Conservation (phyloP, 148 eudicot species). For the Euryodendron excelsum region DNA sequence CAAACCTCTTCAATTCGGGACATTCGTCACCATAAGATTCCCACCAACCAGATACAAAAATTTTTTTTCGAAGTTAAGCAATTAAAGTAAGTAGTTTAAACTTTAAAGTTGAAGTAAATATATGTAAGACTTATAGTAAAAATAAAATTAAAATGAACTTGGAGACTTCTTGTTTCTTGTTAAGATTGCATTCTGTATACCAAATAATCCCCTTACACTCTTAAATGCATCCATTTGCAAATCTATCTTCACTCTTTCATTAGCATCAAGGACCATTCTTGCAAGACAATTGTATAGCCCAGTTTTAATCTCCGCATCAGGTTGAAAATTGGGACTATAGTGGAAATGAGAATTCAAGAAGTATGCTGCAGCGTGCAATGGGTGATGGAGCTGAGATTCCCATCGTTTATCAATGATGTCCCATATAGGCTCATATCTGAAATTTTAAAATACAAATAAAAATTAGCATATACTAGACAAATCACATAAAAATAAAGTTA, state of each 20-base stretch:
- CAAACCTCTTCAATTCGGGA: neutral
- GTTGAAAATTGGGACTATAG: neutral
- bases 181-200: neutral
- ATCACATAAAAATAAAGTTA: no score
- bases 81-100: no score
- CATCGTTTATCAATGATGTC: slow-evolving; percentile 7
- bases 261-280: neutral
- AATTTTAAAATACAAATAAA: neutral
- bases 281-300: neutral
- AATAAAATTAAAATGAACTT: no score
- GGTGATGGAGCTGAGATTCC: slow-evolving; percentile 7
- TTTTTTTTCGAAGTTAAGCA: no score
- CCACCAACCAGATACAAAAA: neutral
- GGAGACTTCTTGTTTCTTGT: neutral
- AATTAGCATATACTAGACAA: neutral
- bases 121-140: no score
- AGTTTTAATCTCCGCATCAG: neutral
- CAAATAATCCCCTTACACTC: slow-evolving; percentile 8
- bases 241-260: slow-evolving; percentile 12
- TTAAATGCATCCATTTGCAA: slow-evolving; percentile 6
- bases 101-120: no score
- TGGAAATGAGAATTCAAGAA: neutral
- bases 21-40: slow-evolving; percentile 9
- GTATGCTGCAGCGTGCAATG: neutral
- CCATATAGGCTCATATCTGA: slow-evolving; percentile 10